Evolutionary conservation across 2,329 filamentous ascomycete genomes (phyloP).

Genomic region (Pseudopyricularia javanii): DNA sequence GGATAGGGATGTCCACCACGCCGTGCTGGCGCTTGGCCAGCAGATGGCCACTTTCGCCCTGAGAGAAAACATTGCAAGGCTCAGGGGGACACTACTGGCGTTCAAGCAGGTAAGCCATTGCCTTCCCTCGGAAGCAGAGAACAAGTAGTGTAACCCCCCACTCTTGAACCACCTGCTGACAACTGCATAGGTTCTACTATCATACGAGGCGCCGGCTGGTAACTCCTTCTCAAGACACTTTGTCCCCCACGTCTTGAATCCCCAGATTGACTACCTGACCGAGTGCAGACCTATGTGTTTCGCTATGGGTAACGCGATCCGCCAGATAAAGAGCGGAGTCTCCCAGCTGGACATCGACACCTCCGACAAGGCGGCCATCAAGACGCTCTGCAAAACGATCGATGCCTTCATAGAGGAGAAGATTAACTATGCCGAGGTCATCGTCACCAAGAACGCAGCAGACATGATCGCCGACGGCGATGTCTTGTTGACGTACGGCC

Average conservation of each 20-base stretch:
- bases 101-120: conserved; percentile 60
- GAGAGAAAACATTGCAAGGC: conserved; percentile 77
- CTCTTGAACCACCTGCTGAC: conserved; percentile 4
- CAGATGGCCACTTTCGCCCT: conserved; percentile 84
- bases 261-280: conserved; percentile 89
- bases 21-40: conserved; percentile 72
- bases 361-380: conserved; percentile 72
- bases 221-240: conserved; percentile 84
- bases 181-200: conserved; percentile 62
- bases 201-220: conserved; percentile 79
- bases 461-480: conserved; percentile 68
- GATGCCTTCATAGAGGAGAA: conserved; percentile 85
- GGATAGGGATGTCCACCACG: conserved; percentile 73
- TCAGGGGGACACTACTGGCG: conserved; percentile 75
- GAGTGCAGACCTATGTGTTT: conserved; percentile 93
- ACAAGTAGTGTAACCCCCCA: neutral
- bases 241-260: conserved; percentile 79
- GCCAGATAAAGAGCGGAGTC: conserved; percentile 87
- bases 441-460: conserved; percentile 67
- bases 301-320: conserved; percentile 92
- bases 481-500: conserved; percentile 75
- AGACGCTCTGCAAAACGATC: conserved; percentile 64
- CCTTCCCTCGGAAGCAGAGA: neutral
- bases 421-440: conserved; percentile 73
- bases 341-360: conserved; percentile 80